Conservation (phyloP, 1,284 basidiomycete species). For the Trametes polyzona region DNA sequence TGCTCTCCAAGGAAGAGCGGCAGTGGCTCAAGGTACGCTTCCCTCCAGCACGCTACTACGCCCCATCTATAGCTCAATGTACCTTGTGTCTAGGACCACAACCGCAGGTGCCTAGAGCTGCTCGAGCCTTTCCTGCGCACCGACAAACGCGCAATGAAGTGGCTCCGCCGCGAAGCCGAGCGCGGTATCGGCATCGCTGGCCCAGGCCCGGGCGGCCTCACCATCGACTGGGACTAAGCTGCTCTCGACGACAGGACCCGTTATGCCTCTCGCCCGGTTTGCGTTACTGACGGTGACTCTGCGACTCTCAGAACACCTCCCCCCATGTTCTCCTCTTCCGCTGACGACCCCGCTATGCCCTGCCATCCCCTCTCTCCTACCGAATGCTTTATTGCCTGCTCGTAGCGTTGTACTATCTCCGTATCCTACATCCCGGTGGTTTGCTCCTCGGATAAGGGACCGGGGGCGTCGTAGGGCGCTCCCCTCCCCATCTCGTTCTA, state of each 20-base stretch:
- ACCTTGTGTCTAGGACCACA: slow-evolving; percentile 66
- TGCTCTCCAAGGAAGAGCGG: slow-evolving; percentile 88
- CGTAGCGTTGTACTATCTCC: slow-evolving; percentile 11
- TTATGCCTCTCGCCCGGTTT: background rate
- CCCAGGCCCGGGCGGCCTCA: slow-evolving; percentile 63
- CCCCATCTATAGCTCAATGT: background rate
- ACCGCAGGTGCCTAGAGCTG: slow-evolving; percentile 74
- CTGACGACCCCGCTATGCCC: slow-evolving; percentile 1
- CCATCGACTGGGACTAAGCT: slow-evolving; percentile 74
- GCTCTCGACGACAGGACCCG: background rate
- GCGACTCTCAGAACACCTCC: slow-evolving; percentile 7
- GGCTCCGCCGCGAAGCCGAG: slow-evolving; percentile 78
- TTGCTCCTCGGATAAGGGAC: slow-evolving; percentile 19
- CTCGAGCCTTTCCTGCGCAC: slow-evolving; percentile 76
- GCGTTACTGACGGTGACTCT: slow-evolving; percentile 14
- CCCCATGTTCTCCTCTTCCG: background rate
- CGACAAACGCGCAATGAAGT: slow-evolving; percentile 81
- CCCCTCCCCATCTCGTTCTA: too few species aligned
- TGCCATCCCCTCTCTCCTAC: background rate
- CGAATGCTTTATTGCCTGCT: slow-evolving; percentile 3
- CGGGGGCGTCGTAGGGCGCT: slow-evolving; percentile 35
- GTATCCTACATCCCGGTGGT: slow-evolving; percentile 12
- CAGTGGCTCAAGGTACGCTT: slow-evolving; percentile 81
- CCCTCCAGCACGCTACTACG: background rate
- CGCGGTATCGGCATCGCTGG: slow-evolving; percentile 69